Base-by-base conservation (phyloP, 106 monocot genomes). In the Allium fistulosum region DNA sequence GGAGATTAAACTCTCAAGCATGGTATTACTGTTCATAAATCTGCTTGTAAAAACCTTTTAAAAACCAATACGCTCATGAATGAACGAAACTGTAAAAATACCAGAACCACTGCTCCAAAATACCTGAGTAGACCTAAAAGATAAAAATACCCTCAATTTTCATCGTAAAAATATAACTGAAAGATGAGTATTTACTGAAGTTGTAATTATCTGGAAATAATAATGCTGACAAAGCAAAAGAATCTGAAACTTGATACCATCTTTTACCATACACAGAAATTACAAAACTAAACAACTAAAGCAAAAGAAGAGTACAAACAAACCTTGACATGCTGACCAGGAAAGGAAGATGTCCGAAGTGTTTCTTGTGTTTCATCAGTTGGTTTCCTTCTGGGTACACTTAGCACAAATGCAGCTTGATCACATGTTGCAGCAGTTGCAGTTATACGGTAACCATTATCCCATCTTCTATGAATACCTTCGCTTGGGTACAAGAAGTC, bases 401-500 rank as follows among this genome's bases (percentile, higher is more conserved):
- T 93, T 10, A 93, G 67, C 75, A 93, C 81, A 68, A 93, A 73
- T 58, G 93, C 93, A 81, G 88, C 85, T 69, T 93, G 93, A 66
- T 93, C 93, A 75, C 78, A 72, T 17, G 88, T 93, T 63, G 93
- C 93, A 68, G 88, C 93, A 62, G 83, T 88, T 67, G 93, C 77
- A 48, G 93, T 93, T 74, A 93, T 88, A 12, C 88, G 85, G 69
- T 93, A 85, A 26, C 93, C 93, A 76, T 58, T 75, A 64, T 93
- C 85, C 93, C 93, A 93, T 55, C 93, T 85, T 51, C 80, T 28
- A 71, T 93, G 93, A 65, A 93, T 85, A 58, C 93, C 88, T 78
- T 93, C 93, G 46, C 88, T 88, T 4, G 93, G 93, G 69, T 93
- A 93, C 13, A 88, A 60, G 66, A 93, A 93, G 75, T 93, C 93